Evolutionary conservation across 129 eudicot genomes (phyloP), one percentile per base, ranked within the genome.

Genomic region (Tagetes erecta): DNA sequence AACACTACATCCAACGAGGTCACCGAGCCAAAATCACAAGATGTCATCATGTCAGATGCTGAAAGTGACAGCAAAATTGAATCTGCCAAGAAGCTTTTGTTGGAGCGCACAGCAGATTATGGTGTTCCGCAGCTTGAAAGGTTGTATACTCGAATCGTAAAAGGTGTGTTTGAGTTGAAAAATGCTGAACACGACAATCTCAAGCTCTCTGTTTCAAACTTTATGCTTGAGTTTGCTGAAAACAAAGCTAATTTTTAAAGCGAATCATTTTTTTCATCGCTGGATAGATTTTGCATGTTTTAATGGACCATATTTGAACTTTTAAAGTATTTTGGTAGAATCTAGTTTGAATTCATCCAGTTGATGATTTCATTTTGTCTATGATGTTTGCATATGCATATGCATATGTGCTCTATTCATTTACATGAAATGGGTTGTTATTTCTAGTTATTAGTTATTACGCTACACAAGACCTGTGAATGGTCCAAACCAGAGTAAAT

Each of bases 81-180:
- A 46, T 66, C 86, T 6, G 76, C 83, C 58, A 93, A 90, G 83
- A 69, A 83, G 71, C 81, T 72, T 5, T 80, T 92, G 8, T 67
- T 87, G 86, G 92, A 84, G 42, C 83, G 77, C 12, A 84, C 95
- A 0, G 49, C 70, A 7, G 86, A 80, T 41, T 93, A 87, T 73
- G 91, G 87, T 47, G 79, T 93, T 64, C 96, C 98, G 6, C 91
- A 87, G 78, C 86, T 93, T 10, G 98, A 93, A 82, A 87, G 95
- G 78, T 81, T 93, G 37, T 93, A 90, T 73, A 82, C 89, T 7
- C 87, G 84, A 37, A 67, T 93, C 59, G 85, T 93, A 76, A 93
- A 93, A 74, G 96, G 96, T 33, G 91, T 90, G 38, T 90, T 93
- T 57, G 87, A 83, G 80, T 81, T 86, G 30, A 87, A 86, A 86